Conservation (phyloP, 2,329 filamentous ascomycete species). For the Alternaria arborescens region DNA sequence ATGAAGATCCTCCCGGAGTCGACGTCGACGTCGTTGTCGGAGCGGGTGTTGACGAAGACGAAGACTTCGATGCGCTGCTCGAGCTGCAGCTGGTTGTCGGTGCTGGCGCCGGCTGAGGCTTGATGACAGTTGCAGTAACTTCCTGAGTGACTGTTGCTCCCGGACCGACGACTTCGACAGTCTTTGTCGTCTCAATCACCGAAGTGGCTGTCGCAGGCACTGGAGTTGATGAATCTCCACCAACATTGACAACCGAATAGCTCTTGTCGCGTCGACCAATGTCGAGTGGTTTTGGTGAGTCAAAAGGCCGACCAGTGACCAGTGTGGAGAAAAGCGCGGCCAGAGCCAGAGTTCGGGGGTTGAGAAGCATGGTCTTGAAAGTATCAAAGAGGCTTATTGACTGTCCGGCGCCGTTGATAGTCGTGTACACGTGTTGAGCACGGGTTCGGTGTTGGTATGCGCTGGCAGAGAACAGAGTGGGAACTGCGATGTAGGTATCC, state of each 20-base stretch:
- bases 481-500: slow-evolving; percentile 20
- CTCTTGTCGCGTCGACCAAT: slow-evolving; percentile 40
- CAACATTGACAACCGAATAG: slow-evolving; percentile 53
- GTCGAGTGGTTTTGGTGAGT: slow-evolving; percentile 24
- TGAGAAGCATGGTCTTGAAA: slow-evolving; percentile 39
- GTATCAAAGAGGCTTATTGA: slow-evolving; percentile 20
- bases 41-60: slow-evolving; percentile 2
- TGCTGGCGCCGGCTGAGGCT: slow-evolving; percentile 20
- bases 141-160: slow-evolving; percentile 36
- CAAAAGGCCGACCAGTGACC: slow-evolving; percentile 37
- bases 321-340: slow-evolving; percentile 35
- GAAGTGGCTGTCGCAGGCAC: slow-evolving; percentile 32
- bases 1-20: neutral
- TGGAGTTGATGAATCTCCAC: slow-evolving; percentile 44
- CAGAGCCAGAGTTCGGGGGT: slow-evolving; percentile 28
- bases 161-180: slow-evolving; percentile 34
- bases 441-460: slow-evolving; percentile 18
- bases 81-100: slow-evolving; percentile 26
- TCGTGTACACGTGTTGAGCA: slow-evolving; percentile 21
- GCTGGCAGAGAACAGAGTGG: slow-evolving; percentile 13
- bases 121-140: slow-evolving; percentile 31
- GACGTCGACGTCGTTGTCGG: slow-evolving; percentile 11
- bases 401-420: slow-evolving; percentile 9
- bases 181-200: slow-evolving; percentile 36
- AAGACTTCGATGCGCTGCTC: slow-evolving; percentile 15